A percentile compares a stretch with the other conserved stretches of the same genome.
Conservation (phyloP, 306 rosid genomes). For the Cucumis sativus region DNA sequence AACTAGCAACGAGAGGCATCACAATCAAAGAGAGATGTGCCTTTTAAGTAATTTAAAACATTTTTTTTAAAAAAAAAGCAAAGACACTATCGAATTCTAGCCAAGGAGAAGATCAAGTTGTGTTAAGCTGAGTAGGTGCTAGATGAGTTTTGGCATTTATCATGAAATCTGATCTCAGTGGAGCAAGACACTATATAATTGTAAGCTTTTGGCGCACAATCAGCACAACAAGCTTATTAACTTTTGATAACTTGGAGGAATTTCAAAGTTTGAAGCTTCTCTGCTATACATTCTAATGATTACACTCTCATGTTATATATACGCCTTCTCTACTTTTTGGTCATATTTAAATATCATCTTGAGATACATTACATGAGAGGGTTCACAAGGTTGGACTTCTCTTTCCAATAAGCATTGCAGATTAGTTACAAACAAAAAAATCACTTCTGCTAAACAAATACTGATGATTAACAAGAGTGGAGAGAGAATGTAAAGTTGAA, state of each 20-base stretch:
- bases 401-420: background rate
- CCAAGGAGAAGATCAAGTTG: background rate
- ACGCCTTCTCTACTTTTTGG: background rate
- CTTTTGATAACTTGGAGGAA: background rate
- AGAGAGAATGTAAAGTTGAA: background rate
- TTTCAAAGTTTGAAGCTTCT: background rate
- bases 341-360: background rate
- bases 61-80: background rate
- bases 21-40: background rate
- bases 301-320: background rate
- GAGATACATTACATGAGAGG: background rate
- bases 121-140: background rate
- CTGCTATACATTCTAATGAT: background rate
- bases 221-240: background rate
- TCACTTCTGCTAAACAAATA: background rate
- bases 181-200: background rate
- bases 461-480: background rate
- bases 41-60: no score
- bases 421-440: background rate
- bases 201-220: background rate
- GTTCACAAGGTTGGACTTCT: background rate
- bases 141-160: background rate
- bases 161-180: background rate
- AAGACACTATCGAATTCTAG: background rate
- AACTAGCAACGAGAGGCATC: no score